phyloP scores from a whole-genome alignment of 2,329 filamentous ascomycete species.

The Penicillium sp. region DNA sequence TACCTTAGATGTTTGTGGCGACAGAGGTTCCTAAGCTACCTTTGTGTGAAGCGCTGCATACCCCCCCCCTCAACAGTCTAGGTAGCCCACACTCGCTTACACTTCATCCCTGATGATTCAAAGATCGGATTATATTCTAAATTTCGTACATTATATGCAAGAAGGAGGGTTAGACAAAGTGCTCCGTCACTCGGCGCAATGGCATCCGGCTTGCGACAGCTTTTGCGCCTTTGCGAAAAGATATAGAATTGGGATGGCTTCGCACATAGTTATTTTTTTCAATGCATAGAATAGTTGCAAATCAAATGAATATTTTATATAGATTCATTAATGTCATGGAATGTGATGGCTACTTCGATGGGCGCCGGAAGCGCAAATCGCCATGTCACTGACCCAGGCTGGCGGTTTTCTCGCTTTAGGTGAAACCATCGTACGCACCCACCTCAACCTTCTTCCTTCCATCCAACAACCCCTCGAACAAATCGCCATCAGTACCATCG shows the following conservation, averaged over 20 bases:
- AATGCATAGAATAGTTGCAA: conserved; percentile 3
- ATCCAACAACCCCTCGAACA: conserved; percentile 15
- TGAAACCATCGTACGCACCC: conserved; percentile 42
- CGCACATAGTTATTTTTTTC: conserved; percentile 1
- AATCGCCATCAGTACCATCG: conserved; percentile 9
- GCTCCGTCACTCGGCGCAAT: conserved; percentile 24
- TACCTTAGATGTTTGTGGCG: not conserved
- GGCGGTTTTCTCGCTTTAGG: conserved; percentile 41
- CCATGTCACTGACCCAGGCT: conserved; percentile 33
- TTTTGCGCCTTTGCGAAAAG: conserved; percentile 26
- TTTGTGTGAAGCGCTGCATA: conserved; percentile 1
- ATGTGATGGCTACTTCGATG: conserved; percentile 21
- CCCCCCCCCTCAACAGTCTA: not conserved
- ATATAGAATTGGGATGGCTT: not conserved
- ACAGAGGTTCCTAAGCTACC: conserved; percentile 2
- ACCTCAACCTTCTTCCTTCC: conserved; percentile 27
- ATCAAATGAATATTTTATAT: not conserved
- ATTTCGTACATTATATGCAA: not conserved
- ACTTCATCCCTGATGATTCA: not conserved
- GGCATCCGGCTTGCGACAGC: conserved; percentile 24
- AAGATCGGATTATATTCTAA: conserved; percentile 3
- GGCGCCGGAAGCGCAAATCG: conserved; percentile 29
- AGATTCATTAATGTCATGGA: conserved; percentile 5
- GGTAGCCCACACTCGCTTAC: not conserved
- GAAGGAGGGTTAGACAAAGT: conserved; percentile 15